Evolutionary conservation across 805 yeast genomes (phyloP).

Genomic region (Isabelozyma pseudorhagii): DNA sequence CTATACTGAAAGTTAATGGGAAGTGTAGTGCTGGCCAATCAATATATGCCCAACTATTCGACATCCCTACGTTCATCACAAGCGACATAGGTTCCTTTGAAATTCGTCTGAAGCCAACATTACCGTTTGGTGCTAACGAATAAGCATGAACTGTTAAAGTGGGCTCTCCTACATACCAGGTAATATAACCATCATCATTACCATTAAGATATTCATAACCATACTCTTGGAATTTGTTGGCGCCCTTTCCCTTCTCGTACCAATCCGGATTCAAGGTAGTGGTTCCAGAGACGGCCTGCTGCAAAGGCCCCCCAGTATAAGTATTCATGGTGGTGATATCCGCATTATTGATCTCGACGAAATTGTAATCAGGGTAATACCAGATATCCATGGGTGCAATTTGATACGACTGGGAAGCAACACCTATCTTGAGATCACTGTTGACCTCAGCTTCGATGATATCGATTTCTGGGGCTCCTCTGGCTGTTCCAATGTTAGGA

Average conservation of each 20-base stretch:
- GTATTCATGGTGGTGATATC: constrained; percentile 78
- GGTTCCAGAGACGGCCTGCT: constrained; percentile 85
- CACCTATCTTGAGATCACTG: constrained; percentile 49
- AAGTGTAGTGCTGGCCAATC: constrained; percentile 81
- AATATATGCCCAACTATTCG: constrained; percentile 90
- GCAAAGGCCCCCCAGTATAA: constrained; percentile 90
- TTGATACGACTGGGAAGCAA: constrained; percentile 90
- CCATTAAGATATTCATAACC: constrained; percentile 76
- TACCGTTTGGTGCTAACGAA: constrained; percentile 88
- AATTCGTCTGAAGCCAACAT: constrained; percentile 76
- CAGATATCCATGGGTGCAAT: constrained; percentile 93
- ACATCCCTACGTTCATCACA: constrained; percentile 82
- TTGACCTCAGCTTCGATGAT: constrained; percentile 80
- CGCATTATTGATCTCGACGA: constrained; percentile 65
- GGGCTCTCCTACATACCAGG: constrained; percentile 87
- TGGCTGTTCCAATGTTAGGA: constrained; percentile 35
- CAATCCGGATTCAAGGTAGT: constrained; percentile 77
- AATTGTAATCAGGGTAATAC: constrained; percentile 88
- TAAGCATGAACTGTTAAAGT: constrained; percentile 70
- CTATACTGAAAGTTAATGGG: constrained; percentile 76
- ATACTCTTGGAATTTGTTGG: constrained; percentile 61
- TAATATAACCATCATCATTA: constrained; percentile 62
- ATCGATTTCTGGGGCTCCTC: constrained; percentile 72
- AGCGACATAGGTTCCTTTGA: constrained; percentile 93
- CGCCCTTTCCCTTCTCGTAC: constrained; percentile 66